Evolutionary conservation across 1,284 basidiomycete genomes (phyloP), one percentile per base, ranked within the genome.

Genomic region (Irpex lacteus): DNA sequence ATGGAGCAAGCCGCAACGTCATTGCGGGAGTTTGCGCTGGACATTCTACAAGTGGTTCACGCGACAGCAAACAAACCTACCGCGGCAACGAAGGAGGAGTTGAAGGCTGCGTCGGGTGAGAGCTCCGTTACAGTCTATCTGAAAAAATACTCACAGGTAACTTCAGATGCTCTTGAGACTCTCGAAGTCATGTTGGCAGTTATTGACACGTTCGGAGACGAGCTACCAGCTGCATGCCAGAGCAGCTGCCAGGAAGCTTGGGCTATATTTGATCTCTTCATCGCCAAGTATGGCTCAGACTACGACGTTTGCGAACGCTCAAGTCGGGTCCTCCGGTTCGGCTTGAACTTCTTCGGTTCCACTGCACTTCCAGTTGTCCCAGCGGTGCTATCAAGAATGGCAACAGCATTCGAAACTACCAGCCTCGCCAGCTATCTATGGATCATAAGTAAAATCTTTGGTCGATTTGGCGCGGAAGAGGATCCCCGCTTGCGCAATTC

Each of bases 351-450:
- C 71, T 99, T 98, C 76, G 89, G 89, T 9, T 74, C 81, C 49
- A 77, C 88, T 0, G 86, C 90, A 1, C 80, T 91, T 60, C 80
- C 89, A 2, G 81, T 96, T 52, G 81, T 93, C 7, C 85, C 93
- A 19, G 80, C 88, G 0, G 80, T 97, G 0, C 74, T 98, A 56
- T 82, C 84, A 15, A 84, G 94, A 59, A 90, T 98, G 87, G 84
- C 90, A 0, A 71, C 83, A 4, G 84, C 85, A 11, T 99, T 98
- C 71, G 91, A 95, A 68, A 77, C 82, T 15, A 94, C 94, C 0
- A 94, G 93, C 0, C 90, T 90, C 71, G 87, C 96, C 0, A 91
- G 93, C 69, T 98, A 95, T 76, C 77, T 98, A 11, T 99, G 98
- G 98, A 95, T 99, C 67, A 88, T 89, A 15, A 92, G 95, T 58